A percentile compares a stretch with the other conserved stretches of the same genome.
Conservation (phyloP, 192 early-diverging fungal species). For the Rhizoclosmatium globosum region DNA sequence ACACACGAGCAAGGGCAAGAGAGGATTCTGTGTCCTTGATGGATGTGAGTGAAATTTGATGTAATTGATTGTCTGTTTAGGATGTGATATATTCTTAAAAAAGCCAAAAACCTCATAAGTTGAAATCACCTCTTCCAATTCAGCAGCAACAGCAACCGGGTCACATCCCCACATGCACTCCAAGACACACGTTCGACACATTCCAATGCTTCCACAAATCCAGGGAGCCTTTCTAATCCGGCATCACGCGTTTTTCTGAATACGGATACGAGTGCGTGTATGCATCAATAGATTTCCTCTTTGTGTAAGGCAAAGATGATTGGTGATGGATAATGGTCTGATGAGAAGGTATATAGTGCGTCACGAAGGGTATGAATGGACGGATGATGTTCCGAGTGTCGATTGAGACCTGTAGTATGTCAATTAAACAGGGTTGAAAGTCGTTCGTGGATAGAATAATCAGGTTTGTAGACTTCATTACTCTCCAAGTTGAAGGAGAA, state of each 20-base stretch:
- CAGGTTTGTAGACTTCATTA: neutral
- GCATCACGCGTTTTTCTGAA: neutral
- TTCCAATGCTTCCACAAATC: neutral
- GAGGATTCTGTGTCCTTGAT: neutral
- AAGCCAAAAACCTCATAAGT: neutral
- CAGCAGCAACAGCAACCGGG: neutral
- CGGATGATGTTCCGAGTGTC: neutral
- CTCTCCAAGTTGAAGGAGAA: no score
- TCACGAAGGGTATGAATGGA: neutral
- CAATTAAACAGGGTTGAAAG: no score
- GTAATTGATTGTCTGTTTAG: constrained; percentile 3
- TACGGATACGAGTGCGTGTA: neutral
- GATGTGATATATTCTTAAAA: neutral
- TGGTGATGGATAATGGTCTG: neutral
- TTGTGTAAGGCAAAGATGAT: neutral
- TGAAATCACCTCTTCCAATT: constrained; percentile 20
- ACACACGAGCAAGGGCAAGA: neutral
- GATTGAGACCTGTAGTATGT: no score
- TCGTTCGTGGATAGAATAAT: neutral
- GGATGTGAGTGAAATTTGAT: neutral
- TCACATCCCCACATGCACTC: neutral
- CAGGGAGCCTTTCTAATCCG: neutral
- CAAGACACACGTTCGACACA: neutral
- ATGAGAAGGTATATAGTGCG: neutral
- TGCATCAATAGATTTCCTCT: neutral